A percentile compares a stretch with the other conserved stretches of the same genome.
Conservation (phyloP, 2,329 filamentous ascomycete genomes). For the Herpotrichia juniperi region DNA sequence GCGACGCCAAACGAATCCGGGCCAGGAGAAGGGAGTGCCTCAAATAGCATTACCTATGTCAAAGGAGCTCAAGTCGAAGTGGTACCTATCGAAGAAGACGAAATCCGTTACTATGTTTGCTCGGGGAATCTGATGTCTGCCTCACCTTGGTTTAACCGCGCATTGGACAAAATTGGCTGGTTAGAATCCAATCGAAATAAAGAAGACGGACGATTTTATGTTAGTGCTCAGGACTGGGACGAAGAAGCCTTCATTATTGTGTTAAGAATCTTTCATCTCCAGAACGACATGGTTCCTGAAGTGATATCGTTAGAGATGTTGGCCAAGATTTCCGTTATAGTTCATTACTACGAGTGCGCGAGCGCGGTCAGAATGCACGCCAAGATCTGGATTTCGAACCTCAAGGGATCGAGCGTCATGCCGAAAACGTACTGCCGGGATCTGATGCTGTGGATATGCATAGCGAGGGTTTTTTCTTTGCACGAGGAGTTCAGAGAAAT, state of each 20-base stretch:
- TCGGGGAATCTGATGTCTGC: conserved; percentile 13
- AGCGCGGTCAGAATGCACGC: conserved; percentile 50
- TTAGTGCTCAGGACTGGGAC: conserved; percentile 29
- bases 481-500: conserved; percentile 12
- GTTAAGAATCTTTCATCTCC: conserved; percentile 54
- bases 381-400: conserved; percentile 49
- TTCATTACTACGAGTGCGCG: conserved; percentile 49
- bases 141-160: conserved; percentile 3
- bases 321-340: conserved; percentile 52
- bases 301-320: conserved; percentile 49
- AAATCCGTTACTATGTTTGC: conserved; percentile 9
- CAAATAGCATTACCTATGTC: no score
- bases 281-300: conserved; percentile 47
- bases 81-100: no score
- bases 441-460: conserved; percentile 27
- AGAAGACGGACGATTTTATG: conserved; percentile 2
- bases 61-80: no score
- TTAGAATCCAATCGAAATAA: neutral
- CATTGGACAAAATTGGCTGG: conserved; percentile 1
- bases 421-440: conserved; percentile 20
- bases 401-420: conserved; percentile 4
- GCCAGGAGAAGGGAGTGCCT: no score
- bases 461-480: conserved; percentile 24
- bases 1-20: no score
- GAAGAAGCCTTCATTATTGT: conserved; percentile 50